A percentile compares a stretch with the other conserved stretches of the same genome.
These are phyloP conservation scores for Fusarium veterinarium DNA, from an alignment of 2,329 filamentous ascomycete genomes.

Conservation along the genomic window DNA sequence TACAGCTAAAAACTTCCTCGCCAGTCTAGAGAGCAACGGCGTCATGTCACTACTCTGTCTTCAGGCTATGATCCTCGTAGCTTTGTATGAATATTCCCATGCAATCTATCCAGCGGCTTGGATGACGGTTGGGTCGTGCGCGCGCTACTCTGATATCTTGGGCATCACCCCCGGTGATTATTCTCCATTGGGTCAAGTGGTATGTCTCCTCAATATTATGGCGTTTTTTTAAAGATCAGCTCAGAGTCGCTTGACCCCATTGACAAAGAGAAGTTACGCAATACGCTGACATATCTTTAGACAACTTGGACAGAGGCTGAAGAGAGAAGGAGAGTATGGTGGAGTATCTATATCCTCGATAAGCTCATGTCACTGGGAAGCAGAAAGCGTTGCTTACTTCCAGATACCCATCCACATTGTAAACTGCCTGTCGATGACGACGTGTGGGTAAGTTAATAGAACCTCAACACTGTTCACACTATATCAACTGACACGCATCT, in stretches of 20 bases:
- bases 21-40: not conserved
- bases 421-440: not conserved
- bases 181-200: not conserved
- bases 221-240: rapidly evolving
- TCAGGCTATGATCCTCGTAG: not conserved
- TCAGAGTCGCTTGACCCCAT: rapidly evolving
- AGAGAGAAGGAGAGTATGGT: not conserved
- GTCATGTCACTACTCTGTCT: rapidly evolving
- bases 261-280: rapidly evolving
- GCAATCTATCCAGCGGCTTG: not conserved
- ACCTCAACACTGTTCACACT: rapidly evolving
- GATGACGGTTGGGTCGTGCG: not conserved
- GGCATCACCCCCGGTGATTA: not conserved
- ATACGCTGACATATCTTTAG: rapidly evolving
- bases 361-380: not conserved
- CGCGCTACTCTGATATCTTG: not conserved
- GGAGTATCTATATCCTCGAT: not conserved
- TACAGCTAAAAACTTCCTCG: not conserved
- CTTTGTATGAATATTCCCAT: not conserved
- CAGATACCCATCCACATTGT: rapidly evolving
- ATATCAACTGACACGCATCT: rapidly evolving
- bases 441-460: not conserved
- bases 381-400: not conserved
- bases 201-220: rapidly evolving
- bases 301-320: not conserved